Evolutionary conservation across 257 asterid species (phyloP).

Genomic region (Ballota nigra): DNA sequence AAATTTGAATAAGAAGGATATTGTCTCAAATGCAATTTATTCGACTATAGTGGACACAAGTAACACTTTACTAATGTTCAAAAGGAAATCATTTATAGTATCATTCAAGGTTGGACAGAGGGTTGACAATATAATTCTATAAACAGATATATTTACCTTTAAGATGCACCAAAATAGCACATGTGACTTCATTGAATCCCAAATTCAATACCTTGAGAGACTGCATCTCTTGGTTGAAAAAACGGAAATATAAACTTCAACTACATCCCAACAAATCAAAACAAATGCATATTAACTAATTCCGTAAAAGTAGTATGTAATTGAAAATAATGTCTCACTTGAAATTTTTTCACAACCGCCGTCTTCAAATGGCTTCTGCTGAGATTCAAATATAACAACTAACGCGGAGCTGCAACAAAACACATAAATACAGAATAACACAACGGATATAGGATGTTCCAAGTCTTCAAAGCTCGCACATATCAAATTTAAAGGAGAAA

Average conservation of each 20-base stretch:
- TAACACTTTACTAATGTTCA: background rate
- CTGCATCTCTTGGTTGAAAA: constrained; percentile 43
- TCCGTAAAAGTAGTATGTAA: background rate
- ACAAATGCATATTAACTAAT: background rate
- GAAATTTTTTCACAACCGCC: constrained; percentile 75
- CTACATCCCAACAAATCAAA: constrained; percentile 11
- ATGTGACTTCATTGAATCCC: constrained; percentile 77
- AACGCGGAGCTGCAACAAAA: constrained; percentile 58
- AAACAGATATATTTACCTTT: constrained; percentile 47
- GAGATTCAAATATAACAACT: constrained; percentile 65
- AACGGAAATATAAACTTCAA: background rate
- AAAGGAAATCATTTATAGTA: background rate
- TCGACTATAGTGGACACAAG: background rate
- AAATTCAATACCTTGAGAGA: constrained; percentile 73
- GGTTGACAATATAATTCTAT: background rate
- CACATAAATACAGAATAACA: constrained; percentile 9
- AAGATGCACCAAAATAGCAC: constrained; percentile 72
- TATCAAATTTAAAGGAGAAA: background rate
- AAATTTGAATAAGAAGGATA: background rate
- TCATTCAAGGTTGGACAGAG: background rate
- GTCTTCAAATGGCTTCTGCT: constrained; percentile 78
- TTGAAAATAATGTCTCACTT: constrained; percentile 42
- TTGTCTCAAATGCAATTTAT: background rate
- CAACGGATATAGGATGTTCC: background rate
- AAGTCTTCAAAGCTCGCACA: background rate